Percentiles rank a stretch among this genome's conserved stretches.
Evolutionary conservation across 139 green algal species (phyloP).

Genomic region (Coccomyxa sp.): DNA sequence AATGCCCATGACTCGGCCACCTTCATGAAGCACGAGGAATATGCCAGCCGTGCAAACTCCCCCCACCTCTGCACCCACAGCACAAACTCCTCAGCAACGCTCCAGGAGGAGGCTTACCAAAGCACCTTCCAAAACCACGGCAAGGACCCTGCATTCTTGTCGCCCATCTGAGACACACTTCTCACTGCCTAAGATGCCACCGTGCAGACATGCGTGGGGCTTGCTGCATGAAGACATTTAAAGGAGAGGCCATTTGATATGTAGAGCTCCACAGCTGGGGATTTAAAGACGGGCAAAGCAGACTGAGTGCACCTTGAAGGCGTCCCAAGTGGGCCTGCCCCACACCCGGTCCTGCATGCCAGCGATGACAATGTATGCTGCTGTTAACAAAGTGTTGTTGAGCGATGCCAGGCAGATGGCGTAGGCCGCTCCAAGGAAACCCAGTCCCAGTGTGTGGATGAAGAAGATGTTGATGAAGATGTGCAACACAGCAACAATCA

Average conservation of each 20-base stretch:
- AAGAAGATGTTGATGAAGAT: slow-evolving; percentile 30
- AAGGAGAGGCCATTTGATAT: neutral
- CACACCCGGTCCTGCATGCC: slow-evolving; percentile 26
- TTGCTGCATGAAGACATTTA: neutral
- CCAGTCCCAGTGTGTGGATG: slow-evolving; percentile 14
- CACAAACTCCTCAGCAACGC: too few species aligned
- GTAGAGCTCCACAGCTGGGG: neutral
- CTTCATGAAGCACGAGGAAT: slow-evolving; percentile 36
- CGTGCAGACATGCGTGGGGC: too few species aligned
- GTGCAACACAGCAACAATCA: slow-evolving; percentile 33
- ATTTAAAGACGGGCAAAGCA: neutral
- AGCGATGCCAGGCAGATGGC: slow-evolving; percentile 22
- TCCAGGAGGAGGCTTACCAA: too few species aligned
- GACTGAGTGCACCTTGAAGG: neutral
- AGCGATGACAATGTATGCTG: slow-evolving; percentile 17
- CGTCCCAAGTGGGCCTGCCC: slow-evolving; percentile 5
- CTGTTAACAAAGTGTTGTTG: slow-evolving; percentile 20
- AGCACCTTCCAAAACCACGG: too few species aligned
- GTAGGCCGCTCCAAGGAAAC: slow-evolving; percentile 34
- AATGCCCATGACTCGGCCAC: slow-evolving; percentile 33
- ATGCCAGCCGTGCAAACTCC: slow-evolving; percentile 18
- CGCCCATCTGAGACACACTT: neutral
- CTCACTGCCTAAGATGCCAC: neutral
- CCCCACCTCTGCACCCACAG: slow-evolving; percentile 17
- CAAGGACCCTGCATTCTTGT: neutral